Evolutionary conservation across 2,329 filamentous ascomycete genomes (phyloP), one percentile per base, ranked within the genome.

Genomic region (Curvularia eragrostidis): DNA sequence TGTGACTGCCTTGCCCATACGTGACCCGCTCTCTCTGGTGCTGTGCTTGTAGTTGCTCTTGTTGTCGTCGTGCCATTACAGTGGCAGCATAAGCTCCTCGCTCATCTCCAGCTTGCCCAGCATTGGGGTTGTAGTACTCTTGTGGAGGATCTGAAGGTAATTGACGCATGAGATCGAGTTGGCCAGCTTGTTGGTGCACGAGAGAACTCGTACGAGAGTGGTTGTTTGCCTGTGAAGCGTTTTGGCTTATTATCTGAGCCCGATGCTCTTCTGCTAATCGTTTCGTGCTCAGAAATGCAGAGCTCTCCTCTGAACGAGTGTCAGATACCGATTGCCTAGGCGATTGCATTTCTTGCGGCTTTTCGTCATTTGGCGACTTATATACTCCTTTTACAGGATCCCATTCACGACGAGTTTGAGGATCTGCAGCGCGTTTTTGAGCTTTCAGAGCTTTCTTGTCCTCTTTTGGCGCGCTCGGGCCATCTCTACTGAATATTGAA

Each of bases 401-500:
- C 66, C 65, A 66, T 10, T 43, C 41, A 52, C 67, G 59, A 34
- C 52, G 42, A 7, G 44, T 24, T 8, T 56, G 55, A 13, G 57
- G 30, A 41, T 67, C 59, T 39, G 62, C 48, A 15, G 59, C 56
- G 51, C 70, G 62, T 48, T 67, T 67, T 38, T 72, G 68, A 32
- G 69, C 61, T 47, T 74, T 76, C n/a, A 68, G 69, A 10, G 65
- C 59, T 52, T 75, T 76, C 56, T 75, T 76, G 39, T 74, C 70
- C 44, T 75, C 71, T 52, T 79, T 79, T 6, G 70, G 15, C 41
- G 67, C 71, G 12, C 63, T 68, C 2, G 75, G 75, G 32, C 70
- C 74, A 9, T 72, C 75, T 30, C 79, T 72, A 28, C 75, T 71
- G 52, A 83, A 81, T 1, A 83, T 60, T 32, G 74, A 77, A 4